These are phyloP conservation scores for Emiliania huxleyi DNA, from an alignment of 78 protist species.

Conservation along the genomic window DNA sequence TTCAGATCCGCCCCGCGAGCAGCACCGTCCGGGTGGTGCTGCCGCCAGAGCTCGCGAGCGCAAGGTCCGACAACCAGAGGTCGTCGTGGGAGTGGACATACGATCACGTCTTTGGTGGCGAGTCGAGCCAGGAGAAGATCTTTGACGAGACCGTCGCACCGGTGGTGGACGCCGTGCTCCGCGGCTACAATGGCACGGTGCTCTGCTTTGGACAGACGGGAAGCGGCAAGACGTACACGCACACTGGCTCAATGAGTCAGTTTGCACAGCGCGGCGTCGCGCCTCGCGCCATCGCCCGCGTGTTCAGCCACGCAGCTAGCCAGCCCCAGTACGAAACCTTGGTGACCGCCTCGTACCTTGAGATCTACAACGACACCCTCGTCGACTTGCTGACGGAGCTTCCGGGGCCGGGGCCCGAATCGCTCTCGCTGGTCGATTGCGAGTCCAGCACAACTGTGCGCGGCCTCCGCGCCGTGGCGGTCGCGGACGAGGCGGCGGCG, in stretches of 20 bases:
- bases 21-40: no score
- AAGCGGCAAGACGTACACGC: not conserved
- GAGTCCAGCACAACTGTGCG: no score
- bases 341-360: not conserved
- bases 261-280: not conserved
- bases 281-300: not conserved
- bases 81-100: not conserved
- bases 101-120: not conserved
- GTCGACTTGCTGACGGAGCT: not conserved
- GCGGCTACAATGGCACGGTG: not conserved
- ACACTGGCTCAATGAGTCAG: not conserved
- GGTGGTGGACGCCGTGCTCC: not conserved
- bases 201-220: conserved; percentile 1
- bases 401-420: not conserved
- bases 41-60: no score
- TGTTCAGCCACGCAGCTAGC: not conserved
- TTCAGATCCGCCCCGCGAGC: no score
- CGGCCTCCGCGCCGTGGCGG: not conserved
- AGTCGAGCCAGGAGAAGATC: not conserved
- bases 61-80: no score
- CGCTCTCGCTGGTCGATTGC: no score
- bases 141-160: not conserved
- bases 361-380: not conserved
- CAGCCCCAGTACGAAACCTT: not conserved
- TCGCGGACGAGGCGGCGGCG: conserved; percentile 72